These are phyloP conservation scores for Boletus mariae DNA, from an alignment of 1,284 basidiomycete genomes.

Conservation along the genomic window DNA sequence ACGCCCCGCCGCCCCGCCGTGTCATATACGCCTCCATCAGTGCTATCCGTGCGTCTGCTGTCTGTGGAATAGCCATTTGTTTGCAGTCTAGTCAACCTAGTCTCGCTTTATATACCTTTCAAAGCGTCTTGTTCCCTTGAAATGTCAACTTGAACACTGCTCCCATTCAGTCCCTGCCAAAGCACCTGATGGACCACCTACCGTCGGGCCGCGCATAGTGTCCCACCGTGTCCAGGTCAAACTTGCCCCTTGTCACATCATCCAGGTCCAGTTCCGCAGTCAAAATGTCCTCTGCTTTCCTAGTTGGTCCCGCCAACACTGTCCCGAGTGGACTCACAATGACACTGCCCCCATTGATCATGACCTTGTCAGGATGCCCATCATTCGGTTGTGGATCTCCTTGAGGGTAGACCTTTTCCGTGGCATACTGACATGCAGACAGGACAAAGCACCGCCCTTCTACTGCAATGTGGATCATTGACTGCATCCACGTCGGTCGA, in stretches of 20 bases:
- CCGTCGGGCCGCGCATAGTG: slow-evolving; percentile 67
- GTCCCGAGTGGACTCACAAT: slow-evolving; percentile 68
- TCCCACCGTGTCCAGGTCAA: slow-evolving; percentile 69
- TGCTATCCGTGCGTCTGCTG: slow-evolving; percentile 27
- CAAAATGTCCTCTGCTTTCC: slow-evolving; percentile 57
- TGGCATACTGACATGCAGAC: slow-evolving; percentile 61
- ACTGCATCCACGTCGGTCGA: slow-evolving; percentile 58
- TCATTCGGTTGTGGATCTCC: slow-evolving; percentile 41
- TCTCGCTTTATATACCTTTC: slow-evolving; percentile 25
- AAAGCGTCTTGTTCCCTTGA: slow-evolving; percentile 6
- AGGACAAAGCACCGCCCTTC: slow-evolving; percentile 78
- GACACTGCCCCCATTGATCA: slow-evolving; percentile 67
- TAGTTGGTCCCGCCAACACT: slow-evolving; percentile 65
- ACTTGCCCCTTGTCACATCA: slow-evolving; percentile 61
- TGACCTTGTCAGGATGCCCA: slow-evolving; percentile 49
- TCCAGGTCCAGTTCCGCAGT: slow-evolving; percentile 64
- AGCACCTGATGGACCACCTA: slow-evolving; percentile 30
- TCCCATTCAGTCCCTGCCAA: slow-evolving; percentile 8
- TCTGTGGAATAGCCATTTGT: slow-evolving; percentile 21
- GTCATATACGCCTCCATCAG: too few relatives aligned
- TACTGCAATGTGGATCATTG: slow-evolving; percentile 71
- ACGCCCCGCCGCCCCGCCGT: too few relatives aligned
- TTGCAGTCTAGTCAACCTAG: neutral
- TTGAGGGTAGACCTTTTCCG: slow-evolving; percentile 58
- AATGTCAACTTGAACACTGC: slow-evolving; percentile 28